Conservation (phyloP, 352 stramenopile species). For the Thalassiosira livingstoniorum region DNA sequence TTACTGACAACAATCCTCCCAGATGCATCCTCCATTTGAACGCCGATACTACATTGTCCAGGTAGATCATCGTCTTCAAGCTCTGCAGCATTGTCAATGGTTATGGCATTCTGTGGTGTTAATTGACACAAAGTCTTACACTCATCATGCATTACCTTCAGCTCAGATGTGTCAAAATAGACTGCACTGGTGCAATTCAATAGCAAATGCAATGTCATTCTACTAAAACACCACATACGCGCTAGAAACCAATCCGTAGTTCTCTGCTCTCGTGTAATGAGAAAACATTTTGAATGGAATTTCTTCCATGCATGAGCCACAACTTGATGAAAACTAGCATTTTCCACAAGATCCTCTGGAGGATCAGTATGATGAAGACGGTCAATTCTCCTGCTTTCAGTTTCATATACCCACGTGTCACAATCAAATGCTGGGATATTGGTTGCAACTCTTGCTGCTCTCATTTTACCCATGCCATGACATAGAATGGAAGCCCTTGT, state of each 20-base stretch:
- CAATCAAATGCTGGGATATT: neutral
- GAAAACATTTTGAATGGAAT: neutral
- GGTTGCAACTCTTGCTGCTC: slow-evolving; percentile 6
- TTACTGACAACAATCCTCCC: neutral
- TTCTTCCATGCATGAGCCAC: slow-evolving; percentile 7
- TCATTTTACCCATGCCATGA: slow-evolving; percentile 4
- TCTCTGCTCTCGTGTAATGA: neutral
- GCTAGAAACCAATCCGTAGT: slow-evolving; percentile 16
- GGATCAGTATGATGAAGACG: neutral
- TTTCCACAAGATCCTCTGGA: neutral
- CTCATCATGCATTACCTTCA: neutral
- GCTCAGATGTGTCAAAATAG: neutral
- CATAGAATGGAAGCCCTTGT: slow-evolving; percentile 3
- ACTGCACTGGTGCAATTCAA: slow-evolving; percentile 8
- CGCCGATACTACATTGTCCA: neutral
- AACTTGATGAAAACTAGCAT: neutral
- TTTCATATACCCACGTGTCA: slow-evolving; percentile 24
- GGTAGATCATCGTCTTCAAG: slow-evolving; percentile 12
- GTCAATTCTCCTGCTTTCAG: neutral
- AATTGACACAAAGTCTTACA: neutral
- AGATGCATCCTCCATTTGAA: neutral
- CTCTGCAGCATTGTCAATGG: slow-evolving; percentile 8
- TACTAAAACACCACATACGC: slow-evolving; percentile 8
- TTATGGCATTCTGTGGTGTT: neutral
- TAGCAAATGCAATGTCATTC: slow-evolving; percentile 12